phyloP scores from a whole-genome alignment of 2,329 filamentous ascomycete genomes.

The Penicillium occitanis region DNA sequence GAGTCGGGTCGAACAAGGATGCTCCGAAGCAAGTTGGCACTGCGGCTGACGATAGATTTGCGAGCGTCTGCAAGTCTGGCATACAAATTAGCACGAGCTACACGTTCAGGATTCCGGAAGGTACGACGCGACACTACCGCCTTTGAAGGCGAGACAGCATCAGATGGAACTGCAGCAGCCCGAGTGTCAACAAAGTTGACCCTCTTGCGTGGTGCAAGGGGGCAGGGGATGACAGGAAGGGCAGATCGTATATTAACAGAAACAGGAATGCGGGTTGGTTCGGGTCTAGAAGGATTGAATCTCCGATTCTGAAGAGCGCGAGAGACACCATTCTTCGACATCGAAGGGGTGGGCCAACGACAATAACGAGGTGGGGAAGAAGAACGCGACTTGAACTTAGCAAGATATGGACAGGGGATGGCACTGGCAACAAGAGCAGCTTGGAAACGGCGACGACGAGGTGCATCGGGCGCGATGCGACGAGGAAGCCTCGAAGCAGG shows the following conservation, averaged over 20 bases:
- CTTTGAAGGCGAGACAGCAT: background rate
- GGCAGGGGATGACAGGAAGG: conserved; percentile 10
- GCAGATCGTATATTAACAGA: conserved; percentile 14
- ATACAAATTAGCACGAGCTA: conserved; percentile 14
- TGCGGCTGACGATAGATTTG: conserved; percentile 21
- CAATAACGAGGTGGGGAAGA: conserved; percentile 11
- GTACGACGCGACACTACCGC: conserved; percentile 7
- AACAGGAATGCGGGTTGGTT: conserved; percentile 25
- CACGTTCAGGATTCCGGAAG: background rate
- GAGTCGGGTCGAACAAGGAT: conserved; percentile 20
- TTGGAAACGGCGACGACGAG: conserved; percentile 22
- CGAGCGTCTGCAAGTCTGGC: background rate
- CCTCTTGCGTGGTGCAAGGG: conserved; percentile 14
- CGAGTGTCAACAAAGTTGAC: conserved; percentile 6
- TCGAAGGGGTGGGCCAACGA: conserved; percentile 14
- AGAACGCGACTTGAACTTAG: conserved; percentile 13
- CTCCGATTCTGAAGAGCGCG: conserved; percentile 16
- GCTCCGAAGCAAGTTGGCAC: conserved; percentile 23
- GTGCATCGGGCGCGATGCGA: conserved; percentile 11
- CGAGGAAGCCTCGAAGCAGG: conserved; percentile 3
- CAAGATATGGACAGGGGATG: conserved; percentile 19
- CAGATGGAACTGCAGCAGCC: background rate
- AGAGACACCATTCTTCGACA: conserved; percentile 18
- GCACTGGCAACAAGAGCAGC: conserved; percentile 21
- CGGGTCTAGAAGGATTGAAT: background rate